Base-by-base conservation (phyloP, 2,329 filamentous ascomycete genomes). In the Clonostachys sp. region DNA sequence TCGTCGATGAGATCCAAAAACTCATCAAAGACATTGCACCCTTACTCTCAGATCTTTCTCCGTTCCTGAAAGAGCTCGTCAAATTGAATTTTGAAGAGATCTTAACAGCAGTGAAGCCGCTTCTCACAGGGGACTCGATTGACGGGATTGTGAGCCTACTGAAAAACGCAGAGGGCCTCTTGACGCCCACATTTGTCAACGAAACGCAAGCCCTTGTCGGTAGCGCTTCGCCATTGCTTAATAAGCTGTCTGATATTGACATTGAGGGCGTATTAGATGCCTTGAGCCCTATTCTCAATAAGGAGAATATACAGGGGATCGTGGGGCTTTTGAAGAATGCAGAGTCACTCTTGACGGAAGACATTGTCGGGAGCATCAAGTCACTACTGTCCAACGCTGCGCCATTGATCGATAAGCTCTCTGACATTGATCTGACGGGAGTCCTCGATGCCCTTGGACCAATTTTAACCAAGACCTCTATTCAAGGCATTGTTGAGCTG, bases 81-180 rank as follows among this genome's bases (percentile, higher is more conserved):
- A 34, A 44, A 12, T n/a, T 44, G 3, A 41, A 47, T 33, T 18
- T 47, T 18, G 35, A 57, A 18, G 52, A 54, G 14, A 53, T 65
- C 18, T 40, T 65, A 6, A 50, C 58, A 30, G 50, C 39, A 2
- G 45, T 57, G 7, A 39, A 49, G 42, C 50, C 62, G 1, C 50
- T 65, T 1, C 50, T 65, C 7, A 59, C 56, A 4, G 48, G 55
- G 8, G 57, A 63, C 0, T 54, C 54, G 0, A 53, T 66, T 34
- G 54, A 62, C 2, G 59, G 62, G 5, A 51, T 66, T 13, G 52
- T 68, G 8, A 61, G 60, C 12, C 49, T 70, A 1, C 56, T 69
- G 6, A 56, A 61, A 6, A 60, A 69, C 35, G 60, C 65, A 1
- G 54, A 62, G 45, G 36, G 50, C 6, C 57, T 65, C 1, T 48